These are phyloP conservation scores for Kodamaea nitidulidarum DNA, from an alignment of 805 yeast species.

Conservation along the genomic window DNA sequence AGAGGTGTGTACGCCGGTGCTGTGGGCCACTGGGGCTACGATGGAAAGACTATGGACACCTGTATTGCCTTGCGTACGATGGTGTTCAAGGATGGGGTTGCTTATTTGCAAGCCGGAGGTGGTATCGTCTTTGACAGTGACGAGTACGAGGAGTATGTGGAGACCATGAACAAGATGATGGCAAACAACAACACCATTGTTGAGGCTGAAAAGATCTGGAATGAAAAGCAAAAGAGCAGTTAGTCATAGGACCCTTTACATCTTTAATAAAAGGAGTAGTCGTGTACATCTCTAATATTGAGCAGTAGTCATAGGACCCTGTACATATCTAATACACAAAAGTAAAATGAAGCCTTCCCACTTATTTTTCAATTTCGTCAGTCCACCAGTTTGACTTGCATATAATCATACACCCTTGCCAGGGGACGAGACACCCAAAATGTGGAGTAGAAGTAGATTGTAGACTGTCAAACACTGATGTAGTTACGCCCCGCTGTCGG, in stretches of 20 bases:
- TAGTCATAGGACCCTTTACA: background rate
- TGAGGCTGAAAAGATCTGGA: constrained; percentile 86
- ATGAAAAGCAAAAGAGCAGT: constrained; percentile 20
- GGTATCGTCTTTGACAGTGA: constrained; percentile 96
- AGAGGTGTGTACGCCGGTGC: constrained; percentile 99
- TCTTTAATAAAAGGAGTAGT: too few species aligned
- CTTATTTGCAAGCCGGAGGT: constrained; percentile 97
- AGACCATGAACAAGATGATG: constrained; percentile 95
- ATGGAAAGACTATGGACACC: constrained; percentile 92
- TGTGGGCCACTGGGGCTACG: constrained; percentile 97
- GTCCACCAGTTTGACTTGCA: too few species aligned
- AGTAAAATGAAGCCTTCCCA: too few species aligned
- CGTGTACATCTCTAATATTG: too few species aligned
- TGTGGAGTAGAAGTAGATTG: too few species aligned
- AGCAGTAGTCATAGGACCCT: too few species aligned
- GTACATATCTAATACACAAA: too few species aligned
- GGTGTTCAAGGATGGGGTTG: constrained; percentile 87
- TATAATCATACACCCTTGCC: too few species aligned
- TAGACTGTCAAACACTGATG: too few species aligned
- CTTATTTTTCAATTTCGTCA: too few species aligned
- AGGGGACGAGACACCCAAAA: too few species aligned
- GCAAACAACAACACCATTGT: constrained; percentile 87
- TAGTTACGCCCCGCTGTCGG: too few species aligned
- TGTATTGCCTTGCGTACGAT: constrained; percentile 97
- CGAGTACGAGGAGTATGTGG: constrained; percentile 91